A percentile compares a stretch with the other conserved stretches of the same genome.
phyloP scores from a whole-genome alignment of 495 filamentous ascomycete genomes.

The Podospora comata region DNA sequence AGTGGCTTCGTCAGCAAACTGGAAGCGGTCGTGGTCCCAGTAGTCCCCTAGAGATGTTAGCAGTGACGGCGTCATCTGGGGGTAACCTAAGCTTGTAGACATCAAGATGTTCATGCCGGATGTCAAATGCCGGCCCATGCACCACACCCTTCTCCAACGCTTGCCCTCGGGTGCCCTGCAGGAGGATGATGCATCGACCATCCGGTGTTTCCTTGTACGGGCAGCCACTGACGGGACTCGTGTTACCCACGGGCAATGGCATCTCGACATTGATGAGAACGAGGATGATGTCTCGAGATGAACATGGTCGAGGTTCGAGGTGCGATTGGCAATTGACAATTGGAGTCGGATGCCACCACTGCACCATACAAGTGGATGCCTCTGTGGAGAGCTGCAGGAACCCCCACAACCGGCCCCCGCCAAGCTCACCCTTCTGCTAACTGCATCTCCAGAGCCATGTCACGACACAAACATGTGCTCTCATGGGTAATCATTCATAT shows the following conservation, averaged over 20 bases:
- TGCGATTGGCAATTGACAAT: conserved; percentile 3
- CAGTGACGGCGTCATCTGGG: conserved; percentile 3
- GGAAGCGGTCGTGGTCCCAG: neutral
- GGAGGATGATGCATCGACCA: neutral
- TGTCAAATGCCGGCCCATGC: conserved; percentile 5
- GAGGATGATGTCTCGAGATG: neutral
- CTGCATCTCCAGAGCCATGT: neutral
- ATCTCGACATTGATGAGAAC: neutral
- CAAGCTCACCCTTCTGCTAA: neutral
- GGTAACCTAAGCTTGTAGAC: neutral
- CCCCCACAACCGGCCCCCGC: conserved; percentile 1
- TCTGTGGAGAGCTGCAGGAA: conserved; percentile 3
- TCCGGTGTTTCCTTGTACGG: neutral
- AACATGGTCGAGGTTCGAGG: neutral
- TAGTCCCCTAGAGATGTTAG: neutral
- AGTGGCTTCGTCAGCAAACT: neutral
- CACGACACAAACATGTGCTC: neutral
- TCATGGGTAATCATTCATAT: neutral
- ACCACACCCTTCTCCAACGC: neutral
- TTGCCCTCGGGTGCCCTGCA: conserved; percentile 1
- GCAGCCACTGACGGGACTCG: neutral
- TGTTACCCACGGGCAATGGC: conserved; percentile 1
- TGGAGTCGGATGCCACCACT: neutral
- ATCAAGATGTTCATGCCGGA: conserved; percentile 1
- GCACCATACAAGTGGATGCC: neutral